Percentiles rank a stretch among this genome's conserved stretches.
These are phyloP conservation scores for Vaccinium myrtillus DNA, from an alignment of 148 eudicot species.

Conservation along the genomic window DNA sequence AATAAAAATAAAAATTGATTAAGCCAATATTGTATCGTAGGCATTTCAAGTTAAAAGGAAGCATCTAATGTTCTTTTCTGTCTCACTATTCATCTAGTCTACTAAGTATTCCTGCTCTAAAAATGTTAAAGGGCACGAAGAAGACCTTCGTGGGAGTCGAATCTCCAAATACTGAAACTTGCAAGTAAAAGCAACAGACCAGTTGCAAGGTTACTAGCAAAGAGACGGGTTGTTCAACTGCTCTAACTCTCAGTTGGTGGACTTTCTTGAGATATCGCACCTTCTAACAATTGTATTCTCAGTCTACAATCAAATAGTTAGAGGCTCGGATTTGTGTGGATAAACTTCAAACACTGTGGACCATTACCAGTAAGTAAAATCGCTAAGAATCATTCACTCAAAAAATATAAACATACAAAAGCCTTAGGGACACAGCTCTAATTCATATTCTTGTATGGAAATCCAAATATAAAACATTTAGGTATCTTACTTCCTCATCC, in stretches of 20 bases:
- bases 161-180: not conserved
- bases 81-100: not conserved
- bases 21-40: not conserved
- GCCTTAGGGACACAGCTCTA: not conserved
- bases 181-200: not conserved
- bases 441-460: not conserved
- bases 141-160: not conserved
- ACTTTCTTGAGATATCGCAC: not conserved
- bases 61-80: not conserved
- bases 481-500: not conserved
- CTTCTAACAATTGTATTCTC: not conserved
- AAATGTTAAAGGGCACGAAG: not conserved
- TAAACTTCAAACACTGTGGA: not conserved
- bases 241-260: not conserved
- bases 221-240: not conserved
- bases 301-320: not conserved
- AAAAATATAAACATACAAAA: not conserved
- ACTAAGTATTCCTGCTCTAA: not conserved
- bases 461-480: not conserved
- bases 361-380: not conserved
- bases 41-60: constrained; percentile 1
- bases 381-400: not conserved
- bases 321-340: not conserved
- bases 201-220: not conserved
- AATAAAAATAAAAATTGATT: not conserved